Conservation (phyloP, 768 basidiomycete species). For the Leccinum fibrillosum region DNA sequence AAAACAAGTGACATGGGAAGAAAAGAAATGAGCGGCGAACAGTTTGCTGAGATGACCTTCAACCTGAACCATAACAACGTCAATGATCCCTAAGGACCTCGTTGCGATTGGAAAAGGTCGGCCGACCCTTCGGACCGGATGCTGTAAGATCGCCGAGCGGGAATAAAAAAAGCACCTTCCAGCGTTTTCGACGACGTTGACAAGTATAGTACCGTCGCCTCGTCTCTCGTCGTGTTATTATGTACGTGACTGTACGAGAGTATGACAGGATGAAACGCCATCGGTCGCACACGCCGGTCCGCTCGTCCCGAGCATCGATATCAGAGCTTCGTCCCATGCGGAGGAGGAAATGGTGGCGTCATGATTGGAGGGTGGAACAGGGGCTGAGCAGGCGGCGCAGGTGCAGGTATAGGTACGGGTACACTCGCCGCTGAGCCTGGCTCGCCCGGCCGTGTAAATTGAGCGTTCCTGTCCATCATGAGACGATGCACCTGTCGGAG, state of each 20-base stretch:
- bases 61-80: not conserved
- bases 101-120: slow-evolving; percentile 1
- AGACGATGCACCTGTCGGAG: slow-evolving; percentile 55
- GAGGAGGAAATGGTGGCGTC: slow-evolving; percentile 28
- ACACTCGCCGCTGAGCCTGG: slow-evolving; percentile 6
- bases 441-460: slow-evolving; percentile 42
- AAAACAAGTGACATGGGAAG: slow-evolving; percentile 17
- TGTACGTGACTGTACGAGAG: slow-evolving; percentile 18
- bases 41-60: not conserved
- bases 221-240: slow-evolving; percentile 11
- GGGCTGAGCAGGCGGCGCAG: slow-evolving; percentile 19
- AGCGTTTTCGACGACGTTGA: slow-evolving; percentile 5
- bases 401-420: slow-evolving; percentile 23
- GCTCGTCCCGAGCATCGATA: slow-evolving; percentile 14
- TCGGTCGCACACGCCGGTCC: slow-evolving; percentile 1
- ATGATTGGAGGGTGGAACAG: slow-evolving; percentile 29
- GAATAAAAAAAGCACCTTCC: slow-evolving; percentile 3
- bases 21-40: not conserved
- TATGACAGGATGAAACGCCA: not conserved
- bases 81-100: not conserved
- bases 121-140: not conserved
- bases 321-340: slow-evolving; percentile 27
- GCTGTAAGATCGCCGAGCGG: not conserved
- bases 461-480: slow-evolving; percentile 73
- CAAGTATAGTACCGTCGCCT: not conserved